Evolutionary conservation across 345 rosid genomes (phyloP), one percentile per base, ranked within the genome.

Genomic region (Acer negundo): DNA sequence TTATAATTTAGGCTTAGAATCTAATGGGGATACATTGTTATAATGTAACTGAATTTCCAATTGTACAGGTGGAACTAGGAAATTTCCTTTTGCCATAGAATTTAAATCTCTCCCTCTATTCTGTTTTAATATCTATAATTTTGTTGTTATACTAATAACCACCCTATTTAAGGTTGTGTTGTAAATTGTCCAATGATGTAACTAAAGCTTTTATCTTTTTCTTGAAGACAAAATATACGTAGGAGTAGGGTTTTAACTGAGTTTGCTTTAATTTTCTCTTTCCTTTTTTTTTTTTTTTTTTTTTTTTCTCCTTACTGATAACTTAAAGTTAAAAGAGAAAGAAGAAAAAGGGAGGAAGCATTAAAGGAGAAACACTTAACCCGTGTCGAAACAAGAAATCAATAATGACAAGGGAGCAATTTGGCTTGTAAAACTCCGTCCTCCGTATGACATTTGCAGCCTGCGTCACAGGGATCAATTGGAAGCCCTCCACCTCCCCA

Each of bases 401-500:
- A 24, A 88, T 89, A 78, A 93, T 90, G 85, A 90, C 96, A 56
- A 93, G 89, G 19, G 93, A 83, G 86, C 98, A 93, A 76, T 93
- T 95, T 7, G 91, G 84, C 86, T 95, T 95, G 91, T 87, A 95
- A 82, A 88, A 90, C 63, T 82, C 70, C 5, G 97, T 90, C 86
- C 90, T 83, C 76, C 82, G 62, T 28, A 92, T 85, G 75, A 95
- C 79, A 86, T 90, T 90, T 35, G 92, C 94, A 69, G 87, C 93
- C 80, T 89, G 82, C 7, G 82, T 11, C 65, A 87, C 93, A 3
- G 91, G 90, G 70, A 95, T 81, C 90, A 93, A 82, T 80, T 82
- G 86, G 90, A 95, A 95, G 87, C 94, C 86, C 81, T 92, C 98
- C 61, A 92, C 99, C 78, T 95, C 98, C 84, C 97, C 99, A 86